Base-by-base conservation (phyloP, 2,329 filamentous ascomycete genomes). In the Clarireedia homoeocarpa region DNA sequence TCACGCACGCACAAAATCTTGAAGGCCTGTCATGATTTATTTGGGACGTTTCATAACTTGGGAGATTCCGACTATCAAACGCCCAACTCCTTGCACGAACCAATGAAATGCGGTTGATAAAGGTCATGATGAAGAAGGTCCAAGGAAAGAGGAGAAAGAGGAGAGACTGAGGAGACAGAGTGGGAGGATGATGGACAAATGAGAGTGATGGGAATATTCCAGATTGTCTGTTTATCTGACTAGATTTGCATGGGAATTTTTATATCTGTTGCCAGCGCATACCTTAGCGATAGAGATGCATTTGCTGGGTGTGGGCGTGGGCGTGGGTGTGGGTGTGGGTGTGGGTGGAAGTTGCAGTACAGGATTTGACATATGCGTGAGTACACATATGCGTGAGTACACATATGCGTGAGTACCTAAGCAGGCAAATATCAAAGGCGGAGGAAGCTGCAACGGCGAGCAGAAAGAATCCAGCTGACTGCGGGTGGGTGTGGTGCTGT, bases 181-280 rank as follows among this genome's bases (percentile, higher is more conserved):
- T 42, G 40, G 40, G 38, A 53, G 40, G 30, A 17, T 6, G 26
- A 26, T 30, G 1, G 36, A 40, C 51, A 53, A 53, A 53, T 53
- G 26, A 53, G 51, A 48, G 27, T 38, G 15, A 27, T 39, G 23
- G 30, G 47, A 53, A 15, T 48, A 40, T 48, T 48, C 51, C 46
- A n/a, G 15, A 27, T 42, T 23, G 26, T 48, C 24, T 38, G 26
- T 48, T 49, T n/a, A 54, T 49, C 51, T 40, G 24, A 23, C 45
- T 49, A 14, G 6, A 20, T n/a, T 54, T 49, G 51, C 53, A 56
- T 51, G 23, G 24, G 24, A 14, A 30, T 23, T 20, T 15, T 7
- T 5, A 10, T n/a, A 42, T n/a, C 5, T 12, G 34, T 30, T 54
- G 51, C 51, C 51, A 54, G 45, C 51, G 51, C 51, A 54, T 54